A percentile compares a stretch with the other conserved stretches of the same genome.
These are phyloP conservation scores for Sporisorium iseilematis-ciliati DNA, from an alignment of 1,284 basidiomycete genomes.

Conservation along the genomic window DNA sequence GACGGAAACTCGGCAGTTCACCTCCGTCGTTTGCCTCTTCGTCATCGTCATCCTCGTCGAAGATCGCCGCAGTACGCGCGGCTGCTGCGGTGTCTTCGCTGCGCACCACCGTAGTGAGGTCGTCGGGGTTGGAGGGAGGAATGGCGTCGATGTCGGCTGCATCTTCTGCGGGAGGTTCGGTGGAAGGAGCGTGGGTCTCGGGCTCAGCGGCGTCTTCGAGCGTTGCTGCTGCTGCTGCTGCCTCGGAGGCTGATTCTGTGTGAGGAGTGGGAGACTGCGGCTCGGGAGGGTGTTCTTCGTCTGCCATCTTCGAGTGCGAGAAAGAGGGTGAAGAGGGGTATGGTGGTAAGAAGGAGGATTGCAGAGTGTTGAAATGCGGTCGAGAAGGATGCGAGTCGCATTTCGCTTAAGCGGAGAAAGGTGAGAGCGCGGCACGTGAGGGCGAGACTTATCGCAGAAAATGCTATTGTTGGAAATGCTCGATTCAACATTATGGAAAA, in stretches of 20 bases:
- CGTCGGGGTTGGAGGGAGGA: conserved; percentile 22
- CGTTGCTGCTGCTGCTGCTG: conserved; percentile 13
- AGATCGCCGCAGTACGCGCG: conserved; percentile 40
- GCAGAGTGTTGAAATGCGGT: not conserved
- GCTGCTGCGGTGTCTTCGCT: conserved; percentile 35
- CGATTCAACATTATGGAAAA: not conserved
- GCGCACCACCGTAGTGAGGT: conserved; percentile 27
- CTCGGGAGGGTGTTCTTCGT: conserved; percentile 27
- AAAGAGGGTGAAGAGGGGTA: not conserved
- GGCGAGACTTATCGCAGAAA: not conserved
- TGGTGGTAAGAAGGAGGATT: not conserved
- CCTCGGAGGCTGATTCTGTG: not conserved
- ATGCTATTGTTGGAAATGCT: not conserved
- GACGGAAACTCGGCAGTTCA: conserved; percentile 43
- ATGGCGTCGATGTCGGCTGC: conserved; percentile 24
- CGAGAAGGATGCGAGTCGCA: conserved; percentile 2
- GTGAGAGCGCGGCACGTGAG: conserved; percentile 28
- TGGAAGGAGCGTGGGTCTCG: not conserved
- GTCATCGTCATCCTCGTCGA: conserved; percentile 48
- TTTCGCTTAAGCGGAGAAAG: not conserved
- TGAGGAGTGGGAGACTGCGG: conserved; percentile 10
- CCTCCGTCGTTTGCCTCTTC: conserved; percentile 16
- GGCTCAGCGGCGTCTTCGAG: conserved; percentile 4
- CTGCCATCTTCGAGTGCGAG: conserved; percentile 25
- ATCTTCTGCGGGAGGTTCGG: conserved; percentile 14